These are phyloP conservation scores for Silene latifolia DNA, from an alignment of 148 eudicot genomes.

Conservation along the genomic window DNA sequence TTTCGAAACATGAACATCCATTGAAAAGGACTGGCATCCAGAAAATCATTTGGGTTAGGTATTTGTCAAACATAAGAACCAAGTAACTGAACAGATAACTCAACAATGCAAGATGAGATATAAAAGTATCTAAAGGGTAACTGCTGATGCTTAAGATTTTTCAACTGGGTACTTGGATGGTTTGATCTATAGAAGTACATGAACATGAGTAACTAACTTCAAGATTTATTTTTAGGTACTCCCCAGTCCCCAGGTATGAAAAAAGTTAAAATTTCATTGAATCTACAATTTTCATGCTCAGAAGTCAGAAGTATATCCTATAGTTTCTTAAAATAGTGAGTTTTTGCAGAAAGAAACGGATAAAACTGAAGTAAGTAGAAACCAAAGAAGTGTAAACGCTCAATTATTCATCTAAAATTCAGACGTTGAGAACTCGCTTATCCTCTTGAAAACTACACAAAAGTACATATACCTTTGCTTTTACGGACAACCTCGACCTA, in stretches of 20 bases:
- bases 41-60: conserved; percentile 8
- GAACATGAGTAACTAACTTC: background rate
- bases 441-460: too few species aligned
- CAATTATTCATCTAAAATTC: too few species aligned
- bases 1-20: conserved; percentile 34
- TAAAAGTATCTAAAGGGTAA: background rate
- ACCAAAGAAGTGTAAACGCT: too few species aligned
- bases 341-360: background rate
- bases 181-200: background rate
- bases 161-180: too few species aligned
- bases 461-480: too few species aligned
- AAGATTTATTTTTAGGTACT: background rate
- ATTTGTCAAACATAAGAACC: conserved; percentile 4
- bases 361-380: background rate
- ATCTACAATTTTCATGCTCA: background rate
- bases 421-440: too few species aligned
- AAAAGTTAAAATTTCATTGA: background rate
- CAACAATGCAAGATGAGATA: background rate
- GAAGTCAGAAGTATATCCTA: background rate
- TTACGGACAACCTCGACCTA: background rate
- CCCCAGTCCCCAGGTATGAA: background rate
- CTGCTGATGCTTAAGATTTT: background rate
- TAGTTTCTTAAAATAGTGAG: background rate
- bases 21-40: conserved; percentile 35
- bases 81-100: background rate